Evolutionary conservation across 2,329 filamentous ascomycete genomes (phyloP).

Genomic region (Zymoseptoria tritici): DNA sequence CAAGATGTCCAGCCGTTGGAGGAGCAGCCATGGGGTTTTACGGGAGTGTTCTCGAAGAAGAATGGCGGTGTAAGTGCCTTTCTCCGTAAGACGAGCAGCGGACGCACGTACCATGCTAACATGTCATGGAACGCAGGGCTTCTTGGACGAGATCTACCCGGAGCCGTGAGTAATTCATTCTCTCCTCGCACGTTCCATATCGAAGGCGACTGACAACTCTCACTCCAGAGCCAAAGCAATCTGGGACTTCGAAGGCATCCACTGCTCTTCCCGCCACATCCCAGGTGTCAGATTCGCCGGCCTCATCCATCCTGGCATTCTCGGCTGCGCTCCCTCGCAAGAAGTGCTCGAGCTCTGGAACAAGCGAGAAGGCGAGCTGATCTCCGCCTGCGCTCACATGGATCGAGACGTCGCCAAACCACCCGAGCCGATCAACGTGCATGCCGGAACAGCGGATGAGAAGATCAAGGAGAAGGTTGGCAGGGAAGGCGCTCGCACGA

Average conservation of each 20-base stretch:
- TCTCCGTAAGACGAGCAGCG: neutral
- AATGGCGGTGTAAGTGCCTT: slow-evolving; percentile 60
- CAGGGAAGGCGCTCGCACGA: slow-evolving; percentile 72
- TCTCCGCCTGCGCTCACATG: slow-evolving; percentile 57
- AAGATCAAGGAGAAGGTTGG: slow-evolving; percentile 60
- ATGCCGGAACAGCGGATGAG: slow-evolving; percentile 57
- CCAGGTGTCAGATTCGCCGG: slow-evolving; percentile 78
- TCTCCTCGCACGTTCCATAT: neutral
- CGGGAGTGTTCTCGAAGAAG: slow-evolving; percentile 67
- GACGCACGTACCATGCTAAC: too few relatives aligned
- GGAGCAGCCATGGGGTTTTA: slow-evolving; percentile 84
- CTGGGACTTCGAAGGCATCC: slow-evolving; percentile 71
- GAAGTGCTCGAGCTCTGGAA: slow-evolving; percentile 79
- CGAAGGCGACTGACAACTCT: neutral
- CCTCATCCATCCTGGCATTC: slow-evolving; percentile 83
- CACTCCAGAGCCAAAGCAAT: slow-evolving; percentile 59
- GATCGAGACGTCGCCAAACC: slow-evolving; percentile 68
- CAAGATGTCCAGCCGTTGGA: slow-evolving; percentile 87
- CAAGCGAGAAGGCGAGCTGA: slow-evolving; percentile 70
- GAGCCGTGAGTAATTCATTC: slow-evolving; percentile 52
- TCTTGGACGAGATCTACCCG: slow-evolving; percentile 80
- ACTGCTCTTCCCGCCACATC: slow-evolving; percentile 79
- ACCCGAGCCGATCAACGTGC: slow-evolving; percentile 62
- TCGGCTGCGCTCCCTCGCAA: slow-evolving; percentile 77
- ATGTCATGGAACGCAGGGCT: slow-evolving; percentile 38